Evolutionary conservation across 495 filamentous ascomycete genomes (phyloP).

Genomic region (Lophium mytilinum): DNA sequence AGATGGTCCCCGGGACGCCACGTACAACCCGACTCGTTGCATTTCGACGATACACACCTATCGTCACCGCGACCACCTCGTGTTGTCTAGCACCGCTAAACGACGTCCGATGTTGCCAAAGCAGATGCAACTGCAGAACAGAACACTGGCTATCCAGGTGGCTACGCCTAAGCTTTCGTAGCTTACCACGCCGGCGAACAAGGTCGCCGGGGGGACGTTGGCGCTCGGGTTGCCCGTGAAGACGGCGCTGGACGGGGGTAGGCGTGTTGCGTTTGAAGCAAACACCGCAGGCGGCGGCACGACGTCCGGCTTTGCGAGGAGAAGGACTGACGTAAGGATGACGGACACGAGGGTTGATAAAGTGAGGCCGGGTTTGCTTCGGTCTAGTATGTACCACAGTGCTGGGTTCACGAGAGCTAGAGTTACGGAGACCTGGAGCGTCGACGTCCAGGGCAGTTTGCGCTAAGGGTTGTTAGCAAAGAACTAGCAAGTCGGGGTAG

Average conservation of each 20-base stretch:
- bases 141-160: conserved; percentile 82
- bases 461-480: conserved; percentile 43
- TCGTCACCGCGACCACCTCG: no score
- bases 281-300: conserved; percentile 54
- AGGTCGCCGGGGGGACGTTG: neutral
- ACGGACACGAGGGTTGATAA: conserved; percentile 65
- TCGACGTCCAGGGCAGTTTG: conserved; percentile 85
- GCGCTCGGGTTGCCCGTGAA: neutral
- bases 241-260: conserved; percentile 3
- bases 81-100: conserved; percentile 38
- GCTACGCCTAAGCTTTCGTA: conserved; percentile 70
- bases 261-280: conserved; percentile 9
- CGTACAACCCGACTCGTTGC: no score
- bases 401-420: conserved; percentile 89
- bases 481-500: neutral
- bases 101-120: conserved; percentile 92
- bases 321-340: conserved; percentile 60
- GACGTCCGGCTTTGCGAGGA: conserved; percentile 65
- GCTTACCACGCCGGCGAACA: conserved; percentile 50
- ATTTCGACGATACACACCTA: no score
- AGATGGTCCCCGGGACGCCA: no score
- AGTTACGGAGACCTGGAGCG: conserved; percentile 82
- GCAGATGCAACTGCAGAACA: conserved; percentile 90
- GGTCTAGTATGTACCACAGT: conserved; percentile 92
- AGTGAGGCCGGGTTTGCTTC: conserved; percentile 73